Conservation (phyloP, 441 rosid species). For the Gossypium davidsonii region DNA sequence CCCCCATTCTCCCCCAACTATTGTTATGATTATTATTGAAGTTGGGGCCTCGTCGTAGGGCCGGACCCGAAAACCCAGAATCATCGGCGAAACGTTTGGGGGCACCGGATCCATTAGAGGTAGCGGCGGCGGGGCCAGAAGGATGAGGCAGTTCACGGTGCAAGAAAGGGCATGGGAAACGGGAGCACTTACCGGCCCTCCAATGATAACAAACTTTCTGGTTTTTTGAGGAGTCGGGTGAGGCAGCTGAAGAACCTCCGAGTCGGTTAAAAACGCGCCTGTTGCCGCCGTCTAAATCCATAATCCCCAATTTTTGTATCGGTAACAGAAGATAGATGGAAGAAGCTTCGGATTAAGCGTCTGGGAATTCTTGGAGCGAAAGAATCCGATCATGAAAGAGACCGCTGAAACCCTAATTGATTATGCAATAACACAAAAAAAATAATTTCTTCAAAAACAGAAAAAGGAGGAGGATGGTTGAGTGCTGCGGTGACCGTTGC, state of each 20-base stretch:
- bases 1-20: constrained; percentile 68
- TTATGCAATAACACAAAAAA: neutral
- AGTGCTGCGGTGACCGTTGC: neutral
- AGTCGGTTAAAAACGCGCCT: constrained; percentile 69
- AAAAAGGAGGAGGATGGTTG: neutral
- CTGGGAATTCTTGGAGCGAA: neutral
- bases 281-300: constrained; percentile 82
- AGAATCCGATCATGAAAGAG: constrained; percentile 23
- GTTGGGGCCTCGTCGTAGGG: constrained; percentile 48
- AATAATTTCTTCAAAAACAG: neutral
- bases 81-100: constrained; percentile 65
- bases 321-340: neutral
- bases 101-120: constrained; percentile 29
- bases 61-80: constrained; percentile 55
- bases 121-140: constrained; percentile 2
- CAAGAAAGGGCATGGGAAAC: constrained; percentile 64
- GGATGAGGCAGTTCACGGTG: constrained; percentile 69
- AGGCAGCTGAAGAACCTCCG: constrained; percentile 35
- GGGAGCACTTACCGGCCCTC: constrained; percentile 78
- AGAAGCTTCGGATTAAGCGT: neutral
- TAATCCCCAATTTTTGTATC: constrained; percentile 12
- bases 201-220: constrained; percentile 79
- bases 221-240: constrained; percentile 27
- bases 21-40: constrained; percentile 36
- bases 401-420: constrained; percentile 14